Evolutionary conservation across 2,329 filamentous ascomycete species (phyloP).

Genomic region (Lanzia echinophila): DNA sequence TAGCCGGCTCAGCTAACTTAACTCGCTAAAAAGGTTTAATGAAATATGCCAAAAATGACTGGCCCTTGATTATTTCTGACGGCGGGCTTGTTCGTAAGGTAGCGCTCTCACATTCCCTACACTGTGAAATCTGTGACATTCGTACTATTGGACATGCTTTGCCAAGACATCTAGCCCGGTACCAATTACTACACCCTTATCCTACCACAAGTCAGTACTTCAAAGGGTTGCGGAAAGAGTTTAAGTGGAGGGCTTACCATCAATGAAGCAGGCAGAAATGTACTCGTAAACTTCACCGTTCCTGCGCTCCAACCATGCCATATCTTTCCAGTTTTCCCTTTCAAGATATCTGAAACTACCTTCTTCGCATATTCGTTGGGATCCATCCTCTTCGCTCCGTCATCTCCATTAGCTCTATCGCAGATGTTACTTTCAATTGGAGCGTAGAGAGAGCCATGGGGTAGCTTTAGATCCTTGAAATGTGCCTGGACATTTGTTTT

Average conservation of each 20-base stretch:
- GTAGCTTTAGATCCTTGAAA: conserved; percentile 9
- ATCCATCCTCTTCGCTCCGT: not conserved
- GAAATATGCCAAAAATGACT: too few relatives aligned
- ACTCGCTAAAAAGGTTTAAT: too few relatives aligned
- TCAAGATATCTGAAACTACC: conserved; percentile 14
- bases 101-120: too few relatives aligned
- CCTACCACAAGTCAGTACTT: not conserved
- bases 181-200: not conserved
- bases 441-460: conserved; percentile 13
- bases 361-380: conserved; percentile 14
- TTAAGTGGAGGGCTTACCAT: not conserved
- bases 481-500: conserved; percentile 6
- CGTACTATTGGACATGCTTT: not conserved
- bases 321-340: conserved; percentile 12
- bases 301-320: conserved; percentile 9
- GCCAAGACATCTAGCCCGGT: not conserved
- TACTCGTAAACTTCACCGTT: conserved; percentile 8
- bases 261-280: conserved; percentile 2
- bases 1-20: too few relatives aligned
- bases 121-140: not conserved
- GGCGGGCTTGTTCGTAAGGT: too few relatives aligned
- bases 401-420: conserved; percentile 2
- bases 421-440: conserved; percentile 12
- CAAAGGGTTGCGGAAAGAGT: not conserved
- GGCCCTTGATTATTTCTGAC: too few relatives aligned